A percentile compares a stretch with the other conserved stretches of the same genome.
Evolutionary conservation across 2,329 filamentous ascomycete species (phyloP).

Genomic region (Colletotrichum tropicale): DNA sequence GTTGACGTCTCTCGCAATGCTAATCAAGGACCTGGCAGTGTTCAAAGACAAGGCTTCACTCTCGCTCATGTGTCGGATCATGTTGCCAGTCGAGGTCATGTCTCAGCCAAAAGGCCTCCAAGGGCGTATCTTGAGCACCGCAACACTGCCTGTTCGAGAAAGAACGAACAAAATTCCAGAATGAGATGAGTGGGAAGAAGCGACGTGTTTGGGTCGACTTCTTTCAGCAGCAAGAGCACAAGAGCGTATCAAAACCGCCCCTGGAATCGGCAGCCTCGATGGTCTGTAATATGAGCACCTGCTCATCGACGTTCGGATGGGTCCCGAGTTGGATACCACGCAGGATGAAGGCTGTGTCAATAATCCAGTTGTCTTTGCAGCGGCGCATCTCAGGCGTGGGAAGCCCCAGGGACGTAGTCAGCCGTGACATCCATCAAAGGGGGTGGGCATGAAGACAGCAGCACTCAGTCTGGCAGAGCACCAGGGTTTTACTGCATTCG

Average conservation of each 20-base stretch:
- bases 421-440: not conserved
- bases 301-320: not conserved
- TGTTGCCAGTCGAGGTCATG: not conserved
- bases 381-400: not conserved
- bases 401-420: not conserved
- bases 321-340: not conserved
- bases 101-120: not conserved
- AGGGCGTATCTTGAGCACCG: not conserved
- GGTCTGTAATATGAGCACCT: not conserved
- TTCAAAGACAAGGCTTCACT: not conserved
- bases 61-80: not conserved
- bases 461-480: not conserved
- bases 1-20: not conserved
- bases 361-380: not conserved
- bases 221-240: not conserved
- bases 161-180: not conserved
- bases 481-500: not conserved
- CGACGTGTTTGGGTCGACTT: not conserved
- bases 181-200: not conserved
- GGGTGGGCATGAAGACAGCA: not conserved
- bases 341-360: not conserved
- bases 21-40: not conserved
- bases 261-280: not conserved
- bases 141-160: not conserved
- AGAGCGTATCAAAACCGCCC: not conserved